These are phyloP conservation scores for Passalora sequoiae DNA, from an alignment of 2,329 filamentous ascomycete species.

Conservation along the genomic window DNA sequence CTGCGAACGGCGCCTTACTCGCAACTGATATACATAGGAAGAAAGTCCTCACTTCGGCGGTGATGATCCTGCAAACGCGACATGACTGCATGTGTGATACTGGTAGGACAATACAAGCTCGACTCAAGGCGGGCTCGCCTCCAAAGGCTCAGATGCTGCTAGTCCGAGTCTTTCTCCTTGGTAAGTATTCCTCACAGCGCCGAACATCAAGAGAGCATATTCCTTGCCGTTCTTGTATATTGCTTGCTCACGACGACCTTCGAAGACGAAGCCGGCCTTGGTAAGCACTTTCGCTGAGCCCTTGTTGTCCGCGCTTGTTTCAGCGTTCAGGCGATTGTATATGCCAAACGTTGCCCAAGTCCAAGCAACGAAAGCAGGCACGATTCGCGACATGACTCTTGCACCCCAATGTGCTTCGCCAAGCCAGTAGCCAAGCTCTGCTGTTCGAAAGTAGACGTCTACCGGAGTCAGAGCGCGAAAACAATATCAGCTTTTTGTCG, in stretches of 20 bases:
- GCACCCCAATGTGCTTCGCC: conserved; percentile 35
- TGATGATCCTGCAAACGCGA: too few relatives aligned
- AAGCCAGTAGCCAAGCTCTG: conserved; percentile 43
- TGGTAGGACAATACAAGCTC: too few relatives aligned
- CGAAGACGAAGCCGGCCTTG: conserved; percentile 36
- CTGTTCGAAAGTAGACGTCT: conserved; percentile 36
- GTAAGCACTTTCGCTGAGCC: conserved; percentile 36
- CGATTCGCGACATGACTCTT: conserved; percentile 32
- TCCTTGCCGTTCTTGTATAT: conserved; percentile 35
- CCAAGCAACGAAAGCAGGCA: conserved; percentile 35
- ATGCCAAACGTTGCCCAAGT: conserved; percentile 31
- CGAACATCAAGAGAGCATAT: conserved; percentile 33
- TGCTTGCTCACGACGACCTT: conserved; percentile 35
- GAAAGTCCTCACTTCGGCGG: too few relatives aligned
- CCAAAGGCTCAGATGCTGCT: too few relatives aligned
- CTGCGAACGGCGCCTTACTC: too few relatives aligned
- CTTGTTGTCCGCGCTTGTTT: conserved; percentile 31
- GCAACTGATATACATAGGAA: too few relatives aligned
- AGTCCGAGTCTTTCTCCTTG: too few relatives aligned
- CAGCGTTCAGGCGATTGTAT: conserved; percentile 31
- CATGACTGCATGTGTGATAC: too few relatives aligned
- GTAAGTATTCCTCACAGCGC: too few relatives aligned
- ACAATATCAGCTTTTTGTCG: not conserved
- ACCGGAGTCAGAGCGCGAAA: not conserved
- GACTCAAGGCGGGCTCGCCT: too few relatives aligned